Percentiles rank a stretch among this genome's conserved stretches.
These are phyloP conservation scores for Aciculoconidium aculeatum DNA, from an alignment of 805 yeast species.

Conservation along the genomic window DNA sequence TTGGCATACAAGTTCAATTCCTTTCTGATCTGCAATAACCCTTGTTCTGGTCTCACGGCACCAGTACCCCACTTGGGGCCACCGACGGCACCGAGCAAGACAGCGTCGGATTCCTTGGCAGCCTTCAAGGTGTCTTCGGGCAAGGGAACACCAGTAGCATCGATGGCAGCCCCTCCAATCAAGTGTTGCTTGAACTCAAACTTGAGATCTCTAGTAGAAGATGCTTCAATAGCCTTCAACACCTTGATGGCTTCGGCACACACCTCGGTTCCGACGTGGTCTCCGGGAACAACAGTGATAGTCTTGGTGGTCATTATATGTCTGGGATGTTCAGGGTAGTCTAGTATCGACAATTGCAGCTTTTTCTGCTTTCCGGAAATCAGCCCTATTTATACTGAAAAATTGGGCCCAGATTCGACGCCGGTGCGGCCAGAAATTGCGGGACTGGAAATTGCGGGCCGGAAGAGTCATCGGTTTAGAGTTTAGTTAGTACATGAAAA, in stretches of 20 bases:
- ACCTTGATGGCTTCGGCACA: slow-evolving; percentile 90
- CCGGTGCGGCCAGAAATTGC: no score
- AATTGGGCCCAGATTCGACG: no score
- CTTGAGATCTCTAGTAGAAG: slow-evolving; percentile 35
- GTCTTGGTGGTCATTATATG: slow-evolving; percentile 44
- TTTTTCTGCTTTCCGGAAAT: no score
- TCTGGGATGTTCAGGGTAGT: no score
- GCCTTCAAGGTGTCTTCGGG: slow-evolving; percentile 81
- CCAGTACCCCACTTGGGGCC: slow-evolving; percentile 99
- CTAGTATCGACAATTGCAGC: no score
- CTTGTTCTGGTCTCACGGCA: slow-evolving; percentile 94
- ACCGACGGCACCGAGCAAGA: slow-evolving; percentile 96
- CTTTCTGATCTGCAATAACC: slow-evolving; percentile 87
- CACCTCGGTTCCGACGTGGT: slow-evolving; percentile 93
- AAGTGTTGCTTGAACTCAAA: slow-evolving; percentile 79
- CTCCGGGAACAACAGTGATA: slow-evolving; percentile 90
- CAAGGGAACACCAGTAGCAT: slow-evolving; percentile 89
- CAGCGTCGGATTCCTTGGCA: slow-evolving; percentile 85
- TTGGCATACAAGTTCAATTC: slow-evolving; percentile 93
- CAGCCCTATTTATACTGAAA: no score
- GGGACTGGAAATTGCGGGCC: no score
- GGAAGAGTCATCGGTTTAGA: no score
- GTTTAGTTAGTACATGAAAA: no score
- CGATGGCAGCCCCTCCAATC: slow-evolving; percentile 98
- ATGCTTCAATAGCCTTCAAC: slow-evolving; percentile 63